phyloP scores from a whole-genome alignment of 768 basidiomycete genomes.

The Termitomyces titanicus region DNA sequence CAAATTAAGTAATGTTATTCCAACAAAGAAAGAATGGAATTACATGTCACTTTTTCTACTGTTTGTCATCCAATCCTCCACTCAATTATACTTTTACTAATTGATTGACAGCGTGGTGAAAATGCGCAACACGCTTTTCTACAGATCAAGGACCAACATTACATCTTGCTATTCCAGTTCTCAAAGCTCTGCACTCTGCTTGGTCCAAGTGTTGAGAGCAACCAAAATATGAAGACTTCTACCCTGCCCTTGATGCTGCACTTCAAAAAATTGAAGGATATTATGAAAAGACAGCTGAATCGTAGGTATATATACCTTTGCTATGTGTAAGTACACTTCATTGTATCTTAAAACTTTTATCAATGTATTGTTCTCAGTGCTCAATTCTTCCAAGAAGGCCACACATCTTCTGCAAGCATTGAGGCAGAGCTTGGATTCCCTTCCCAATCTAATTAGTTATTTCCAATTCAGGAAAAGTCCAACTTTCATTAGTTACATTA shows the following conservation, averaged over 20 bases:
- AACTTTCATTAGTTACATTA: no score
- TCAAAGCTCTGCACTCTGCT: constrained; percentile 18
- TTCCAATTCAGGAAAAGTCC: no score
- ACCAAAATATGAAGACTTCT: constrained; percentile 14
- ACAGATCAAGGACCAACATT: constrained; percentile 14
- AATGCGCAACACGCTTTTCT: constrained; percentile 10
- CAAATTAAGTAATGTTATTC: neutral
- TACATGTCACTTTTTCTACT: neutral
- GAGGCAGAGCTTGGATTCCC: neutral
- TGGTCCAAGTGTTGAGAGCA: constrained; percentile 17
- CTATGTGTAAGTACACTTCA: constrained; percentile 16
- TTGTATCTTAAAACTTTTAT: no score
- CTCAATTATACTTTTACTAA: neutral
- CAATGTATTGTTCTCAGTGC: no score
- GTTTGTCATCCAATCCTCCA: neutral
- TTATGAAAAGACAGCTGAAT: constrained; percentile 22
- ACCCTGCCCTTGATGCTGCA: constrained; percentile 15
- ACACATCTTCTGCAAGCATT: neutral
- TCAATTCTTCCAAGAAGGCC: neutral
- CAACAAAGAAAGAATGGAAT: neutral
- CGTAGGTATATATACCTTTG: constrained; percentile 23
- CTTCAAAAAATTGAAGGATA: constrained; percentile 21
- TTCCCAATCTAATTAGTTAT: no score
- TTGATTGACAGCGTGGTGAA: neutral
- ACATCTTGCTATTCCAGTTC: constrained; percentile 21